Conservation (phyloP, 345 rosid genomes). For the Limnanthes douglasii region DNA sequence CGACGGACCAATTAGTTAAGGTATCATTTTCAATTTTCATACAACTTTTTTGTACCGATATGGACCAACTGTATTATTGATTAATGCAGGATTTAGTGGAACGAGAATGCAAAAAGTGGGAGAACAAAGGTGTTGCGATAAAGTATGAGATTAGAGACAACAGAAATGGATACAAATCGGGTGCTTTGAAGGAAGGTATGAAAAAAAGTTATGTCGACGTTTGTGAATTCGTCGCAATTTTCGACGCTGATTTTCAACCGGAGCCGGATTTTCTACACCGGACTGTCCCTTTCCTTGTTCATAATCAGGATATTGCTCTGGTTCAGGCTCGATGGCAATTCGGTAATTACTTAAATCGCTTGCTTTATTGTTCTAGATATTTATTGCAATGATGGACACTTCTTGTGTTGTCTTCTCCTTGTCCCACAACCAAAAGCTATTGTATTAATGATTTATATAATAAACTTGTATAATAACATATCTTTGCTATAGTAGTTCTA, state of each 20-base stretch:
- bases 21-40: no score
- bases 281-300: slow-evolving; percentile 23
- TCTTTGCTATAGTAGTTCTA: no score
- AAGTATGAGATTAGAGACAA: slow-evolving; percentile 21
- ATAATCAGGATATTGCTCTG: slow-evolving; percentile 31
- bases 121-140: slow-evolving; percentile 17
- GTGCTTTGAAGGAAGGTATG: slow-evolving; percentile 44
- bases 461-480: no score
- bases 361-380: no score
- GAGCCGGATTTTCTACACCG: slow-evolving; percentile 30
- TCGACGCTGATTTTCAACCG: slow-evolving; percentile 47
- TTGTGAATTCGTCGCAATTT: slow-evolving; percentile 32
- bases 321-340: slow-evolving; percentile 44
- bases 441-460: no score
- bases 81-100: slow-evolving; percentile 17
- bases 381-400: no score
- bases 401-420: no score
- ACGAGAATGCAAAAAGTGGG: slow-evolving; percentile 16
- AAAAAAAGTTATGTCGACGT: slow-evolving; percentile 27
- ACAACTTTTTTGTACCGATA: no score
- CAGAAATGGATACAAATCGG: slow-evolving; percentile 42
- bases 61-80: no score
- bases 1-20: slow-evolving; percentile 26
- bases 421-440: no score
- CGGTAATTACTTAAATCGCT: slow-evolving; percentile 15